Evolutionary conservation across 2,329 filamentous ascomycete species (phyloP).

Genomic region (Aspergillus brunneoviolaceus): DNA sequence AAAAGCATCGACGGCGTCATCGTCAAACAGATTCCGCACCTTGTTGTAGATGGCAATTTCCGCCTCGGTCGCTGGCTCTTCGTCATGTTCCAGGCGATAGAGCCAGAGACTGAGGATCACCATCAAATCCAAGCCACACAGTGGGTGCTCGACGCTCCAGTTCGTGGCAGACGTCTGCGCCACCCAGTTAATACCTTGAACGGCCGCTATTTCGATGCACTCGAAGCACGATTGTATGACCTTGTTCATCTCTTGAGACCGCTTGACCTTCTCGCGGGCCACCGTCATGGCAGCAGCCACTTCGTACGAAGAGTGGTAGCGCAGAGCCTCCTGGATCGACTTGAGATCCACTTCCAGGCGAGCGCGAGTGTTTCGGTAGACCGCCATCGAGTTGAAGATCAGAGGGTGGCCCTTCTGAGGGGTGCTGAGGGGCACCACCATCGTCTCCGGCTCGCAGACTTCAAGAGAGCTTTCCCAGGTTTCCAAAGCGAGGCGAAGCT

Average conservation of each 20-base stretch:
- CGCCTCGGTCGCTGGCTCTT: constrained; percentile 63
- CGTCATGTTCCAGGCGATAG: constrained; percentile 98
- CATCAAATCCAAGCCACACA: constrained; percentile 95
- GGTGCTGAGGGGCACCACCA: constrained; percentile 84
- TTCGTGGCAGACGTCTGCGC: constrained; percentile 97
- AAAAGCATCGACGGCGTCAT: constrained; percentile 80
- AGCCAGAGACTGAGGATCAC: constrained; percentile 97
- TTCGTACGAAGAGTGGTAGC: constrained; percentile 96
- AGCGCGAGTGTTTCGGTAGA: constrained; percentile 90
- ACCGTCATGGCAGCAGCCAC: constrained; percentile 96
- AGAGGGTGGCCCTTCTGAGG: constrained; percentile 95
- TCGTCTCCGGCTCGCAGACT: constrained; percentile 85
- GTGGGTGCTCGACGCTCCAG: constrained; percentile 97
- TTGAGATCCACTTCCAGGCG: constrained; percentile 94
- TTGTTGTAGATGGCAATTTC: constrained; percentile 57
- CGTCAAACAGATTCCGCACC: constrained; percentile 79
- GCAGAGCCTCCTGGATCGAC: constrained; percentile 89
- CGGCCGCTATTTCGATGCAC: constrained; percentile 92
- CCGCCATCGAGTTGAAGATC: constrained; percentile 96
- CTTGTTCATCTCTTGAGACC: constrained; percentile 96
- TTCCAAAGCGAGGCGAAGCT: constrained; percentile 89
- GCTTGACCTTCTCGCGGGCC: constrained; percentile 88
- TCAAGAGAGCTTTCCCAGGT: constrained; percentile 99
- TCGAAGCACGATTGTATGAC: constrained; percentile 97
- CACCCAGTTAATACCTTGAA: constrained; percentile 95